Base-by-base conservation (phyloP, 805 yeast species). In the Lachancea dasiensis region DNA sequence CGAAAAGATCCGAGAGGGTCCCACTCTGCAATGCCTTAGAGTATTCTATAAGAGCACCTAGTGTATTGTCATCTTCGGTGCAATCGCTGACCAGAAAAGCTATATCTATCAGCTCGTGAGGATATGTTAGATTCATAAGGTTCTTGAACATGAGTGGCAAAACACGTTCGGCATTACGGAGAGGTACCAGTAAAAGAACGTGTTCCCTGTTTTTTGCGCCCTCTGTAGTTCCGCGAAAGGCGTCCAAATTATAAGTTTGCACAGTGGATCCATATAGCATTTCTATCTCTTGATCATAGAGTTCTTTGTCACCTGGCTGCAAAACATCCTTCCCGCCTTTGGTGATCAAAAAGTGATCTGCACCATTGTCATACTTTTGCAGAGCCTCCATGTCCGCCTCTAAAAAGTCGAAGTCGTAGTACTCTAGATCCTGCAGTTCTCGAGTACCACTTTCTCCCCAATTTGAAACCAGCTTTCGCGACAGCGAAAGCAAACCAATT, bases 71-170 rank as follows among this genome's bases (percentile, higher is more conserved):
- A 31, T 61, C 72, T 24, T 68, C 70, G 1, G 87, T 76, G 52
- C 92, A 83, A 61, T 84, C 95, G 44, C 86, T 77, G 3, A 84
- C 89, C 52, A 84, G 65, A 52, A 84, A 84, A 13, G 87, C 89
- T 43, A 84, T 67, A 61, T 86, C 95, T 38, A 86, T 80, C 45
- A 84, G 63, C 17, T 74, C 70, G 56, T 86, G 95, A 39, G 84
- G 86, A 56, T 86, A 86, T 1, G 94, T 84, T 61, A 86, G 65
- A 58, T 86, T 85, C 90, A 82, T 83, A 61, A 86, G 64, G 61
- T 86, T 84, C 52, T 80, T 79, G 64, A 86, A 85, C 70, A 87
- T 86, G 67, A 85, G 67, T 9, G 92, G 87, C 44, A 86, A 63
- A 15, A 83, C 89, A 20, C 72, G 67, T 50, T 75, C 82, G 0